Evolutionary conservation across 2,329 filamentous ascomycete genomes (phyloP), one percentile per base, ranked within the genome.

Genomic region (Teratosphaeria epicoccoides): DNA sequence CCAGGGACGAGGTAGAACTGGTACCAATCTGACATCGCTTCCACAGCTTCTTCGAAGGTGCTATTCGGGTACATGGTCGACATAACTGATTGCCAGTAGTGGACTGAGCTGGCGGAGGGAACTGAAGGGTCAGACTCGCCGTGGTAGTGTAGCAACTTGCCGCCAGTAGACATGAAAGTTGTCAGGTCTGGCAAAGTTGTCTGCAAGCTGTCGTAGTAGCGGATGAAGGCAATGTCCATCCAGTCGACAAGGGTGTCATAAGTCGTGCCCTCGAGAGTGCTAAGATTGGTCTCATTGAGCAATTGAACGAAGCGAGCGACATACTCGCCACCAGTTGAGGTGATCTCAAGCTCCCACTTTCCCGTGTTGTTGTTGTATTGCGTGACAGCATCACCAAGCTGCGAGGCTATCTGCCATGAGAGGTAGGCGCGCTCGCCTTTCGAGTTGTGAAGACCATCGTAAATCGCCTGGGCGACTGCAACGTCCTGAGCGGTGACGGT

Each of bases 91-190:
- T 81, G 70, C 64, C 71, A 75, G 68, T 80, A 82, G 59, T 73
- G 76, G 1, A 79, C 72, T 0, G 76, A 79, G 0, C 76, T 78
- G 4, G 70, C 76, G 1, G 78, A 63, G 1, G 78, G 78, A 54
- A 82, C 68, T 6, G 70, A 73, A 12, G 69, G 63, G 61, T 81
- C 79, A 0, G 73, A 75, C 63, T 81, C 77, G 49, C 78, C 78
- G 64, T 82, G 78, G 67, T 73, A 79, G 62, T 81, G 77, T 10
- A 82, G 65, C 3, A 82, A 64, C 63, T 82, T 82, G 49, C 76
- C 78, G 23, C 78, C 78, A 0, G 68, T 58, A 2, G 66, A 52
- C 26, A 75, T 66, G 68, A 80, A 80, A 7, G 67, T 56, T 0
- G 73, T 75, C 0, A 81, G 68, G 56, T 82, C 78, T 0, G 76